A percentile compares a stretch with the other conserved stretches of the same genome.
phyloP scores from a whole-genome alignment of 805 yeast genomes.

The Blastobotrys peoriensis region DNA sequence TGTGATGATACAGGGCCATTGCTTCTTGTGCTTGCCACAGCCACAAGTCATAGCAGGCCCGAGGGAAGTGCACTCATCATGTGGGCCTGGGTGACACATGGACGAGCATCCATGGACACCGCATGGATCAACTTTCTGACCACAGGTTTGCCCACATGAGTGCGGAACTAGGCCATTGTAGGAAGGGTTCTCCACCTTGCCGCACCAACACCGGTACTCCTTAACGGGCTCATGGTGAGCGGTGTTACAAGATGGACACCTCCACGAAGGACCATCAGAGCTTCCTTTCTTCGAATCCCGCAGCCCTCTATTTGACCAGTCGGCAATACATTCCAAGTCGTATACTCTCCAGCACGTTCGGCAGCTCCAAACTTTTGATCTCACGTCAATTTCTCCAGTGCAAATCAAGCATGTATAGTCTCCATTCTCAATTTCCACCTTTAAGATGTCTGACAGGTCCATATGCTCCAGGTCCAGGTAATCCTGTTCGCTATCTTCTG shows the following conservation, averaged over 20 bases:
- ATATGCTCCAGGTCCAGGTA: conserved; percentile 19
- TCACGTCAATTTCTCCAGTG: conserved; percentile 67
- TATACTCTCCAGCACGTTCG: conserved; percentile 71
- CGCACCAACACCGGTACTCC: conserved; percentile 82
- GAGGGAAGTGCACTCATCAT: conserved; percentile 71
- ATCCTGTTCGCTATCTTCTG: conserved; percentile 4
- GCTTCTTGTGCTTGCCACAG: conserved; percentile 65
- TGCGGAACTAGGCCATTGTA: conserved; percentile 56
- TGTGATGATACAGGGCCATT: conserved; percentile 67
- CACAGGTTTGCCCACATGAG: conserved; percentile 84
- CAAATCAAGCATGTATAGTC: conserved; percentile 81
- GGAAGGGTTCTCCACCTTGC: conserved; percentile 61
- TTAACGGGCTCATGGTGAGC: conserved; percentile 42
- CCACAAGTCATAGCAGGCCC: conserved; percentile 65
- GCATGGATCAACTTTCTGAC: conserved; percentile 40
- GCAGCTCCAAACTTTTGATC: conserved; percentile 75
- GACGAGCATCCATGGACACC: conserved; percentile 70
- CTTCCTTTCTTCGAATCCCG: conserved; percentile 6
- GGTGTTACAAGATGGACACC: conserved; percentile 79
- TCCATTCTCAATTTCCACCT: conserved; percentile 58
- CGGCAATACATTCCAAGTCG: conserved; percentile 75
- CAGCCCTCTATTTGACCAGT: conserved; percentile 74
- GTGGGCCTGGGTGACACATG: conserved; percentile 87
- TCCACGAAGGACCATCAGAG: conserved; percentile 48
- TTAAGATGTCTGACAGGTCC: conserved; percentile 35